These are phyloP conservation scores for Starmerella asiatica DNA, from an alignment of 805 yeast genomes.

Conservation along the genomic window DNA sequence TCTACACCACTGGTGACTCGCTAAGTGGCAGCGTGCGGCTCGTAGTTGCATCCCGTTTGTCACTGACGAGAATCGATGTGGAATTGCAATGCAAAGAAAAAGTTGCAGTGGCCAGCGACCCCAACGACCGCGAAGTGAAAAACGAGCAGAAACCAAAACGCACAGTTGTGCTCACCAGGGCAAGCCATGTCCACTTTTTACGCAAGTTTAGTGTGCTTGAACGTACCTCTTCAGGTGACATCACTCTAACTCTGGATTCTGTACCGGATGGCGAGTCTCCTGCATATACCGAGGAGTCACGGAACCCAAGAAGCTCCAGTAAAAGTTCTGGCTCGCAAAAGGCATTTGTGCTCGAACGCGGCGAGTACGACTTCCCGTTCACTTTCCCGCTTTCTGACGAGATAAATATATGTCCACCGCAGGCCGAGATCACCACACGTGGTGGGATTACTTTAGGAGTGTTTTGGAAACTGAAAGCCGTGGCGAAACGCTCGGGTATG, in stretches of 20 bases:
- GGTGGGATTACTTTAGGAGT: conserved; percentile 4
- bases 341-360: conserved; percentile 5
- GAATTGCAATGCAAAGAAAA: conserved; percentile 9
- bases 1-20: conserved; percentile 12
- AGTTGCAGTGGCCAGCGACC: conserved; percentile 3
- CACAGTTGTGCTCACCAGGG: neutral
- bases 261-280: neutral
- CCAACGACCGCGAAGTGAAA: neutral
- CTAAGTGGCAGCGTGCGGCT: conserved; percentile 8
- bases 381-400: conserved; percentile 6
- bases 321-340: neutral
- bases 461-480: conserved; percentile 4
- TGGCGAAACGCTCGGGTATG: conserved; percentile 1
- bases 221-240: neutral
- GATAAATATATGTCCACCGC: conserved; percentile 8
- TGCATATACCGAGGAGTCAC: too few species aligned
- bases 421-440: conserved; percentile 2
- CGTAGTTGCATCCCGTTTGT: neutral
- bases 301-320: too few species aligned
- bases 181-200: neutral
- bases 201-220: neutral
- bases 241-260: neutral
- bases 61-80: conserved; percentile 2
- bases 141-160: neutral
- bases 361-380: conserved; percentile 14